Base-by-base conservation (phyloP, 495 filamentous ascomycete species). In the Aeminium ludgeri region DNA sequence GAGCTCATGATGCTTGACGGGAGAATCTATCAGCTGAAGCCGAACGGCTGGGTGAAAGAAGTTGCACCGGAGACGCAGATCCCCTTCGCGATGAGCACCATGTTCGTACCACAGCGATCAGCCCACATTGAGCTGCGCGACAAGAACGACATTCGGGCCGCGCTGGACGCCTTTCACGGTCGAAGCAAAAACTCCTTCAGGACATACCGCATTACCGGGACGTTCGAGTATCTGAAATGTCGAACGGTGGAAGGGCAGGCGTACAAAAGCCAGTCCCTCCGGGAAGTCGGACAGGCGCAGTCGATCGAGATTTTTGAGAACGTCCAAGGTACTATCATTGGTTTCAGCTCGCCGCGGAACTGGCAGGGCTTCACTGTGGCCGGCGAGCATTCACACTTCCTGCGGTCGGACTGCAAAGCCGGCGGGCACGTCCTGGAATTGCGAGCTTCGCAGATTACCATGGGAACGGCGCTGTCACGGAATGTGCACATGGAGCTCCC, bases 311-410 rank as follows among this genome's bases (percentile, higher is more conserved):
- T 45, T 25, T 65, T 60, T 29, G 30, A 49, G n/a, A 45, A 41
- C 2, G 54, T 62, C 15, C 45, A 45, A 10, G 69, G 69, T 1
- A 62, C 57, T 1, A 48, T 72, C 0, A 55, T 71, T 20, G 69
- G 67, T 25, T 69, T 71, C 35, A 49, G 63, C 36, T 62, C 59
- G 28, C 69, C 69, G 10, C 48, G 41, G 25, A 70, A 61, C 37
- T 55, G 59, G 36, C 60, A 61, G 45, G 67, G 67, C 11, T 56
- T 72, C 33, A 61, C 62, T 30, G 64, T 72, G 0, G 61, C 58
- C 6, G 67, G 69, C 1, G 59, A 65, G 32, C 69, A 72, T 50
- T 34, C 69, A 32, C 69, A 72, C 43, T 71, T 71, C 41, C 57
- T 72, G 45, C 54, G 47, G 0, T 59, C 61, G 16, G 65, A 65